phyloP scores from a whole-genome alignment of 2,329 filamentous ascomycete genomes.

The Aaosphaeria arxii region DNA sequence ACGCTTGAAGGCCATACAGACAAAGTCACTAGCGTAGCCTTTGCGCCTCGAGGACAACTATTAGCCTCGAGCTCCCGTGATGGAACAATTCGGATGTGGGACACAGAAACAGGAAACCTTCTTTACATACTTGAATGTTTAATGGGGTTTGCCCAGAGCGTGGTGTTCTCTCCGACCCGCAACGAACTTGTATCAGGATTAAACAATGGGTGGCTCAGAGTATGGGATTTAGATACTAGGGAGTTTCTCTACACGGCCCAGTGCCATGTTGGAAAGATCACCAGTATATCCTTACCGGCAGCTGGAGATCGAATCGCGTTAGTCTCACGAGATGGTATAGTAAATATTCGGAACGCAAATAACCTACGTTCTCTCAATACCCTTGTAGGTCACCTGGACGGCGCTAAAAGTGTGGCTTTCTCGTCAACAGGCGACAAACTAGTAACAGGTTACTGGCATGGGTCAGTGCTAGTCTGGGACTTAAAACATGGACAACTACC shows the following conservation, averaged over 20 bases:
- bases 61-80: conserved; percentile 13
- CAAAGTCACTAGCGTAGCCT: conserved; percentile 11
- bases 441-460: not conserved
- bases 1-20: conserved; percentile 13
- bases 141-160: not conserved
- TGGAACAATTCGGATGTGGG: conserved; percentile 15
- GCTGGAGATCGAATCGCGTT: conserved; percentile 6
- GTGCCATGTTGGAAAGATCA: conserved; percentile 1
- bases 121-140: not conserved
- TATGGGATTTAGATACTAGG: conserved; percentile 35
- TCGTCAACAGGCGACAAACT: not conserved
- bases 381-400: not conserved
- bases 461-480: not conserved
- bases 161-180: not conserved
- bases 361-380: not conserved
- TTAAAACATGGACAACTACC: not conserved
- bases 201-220: conserved; percentile 6
- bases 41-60: conserved; percentile 13
- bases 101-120: conserved; percentile 1
- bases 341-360: not conserved
- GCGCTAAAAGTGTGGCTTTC: not conserved
- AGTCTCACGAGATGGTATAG: not conserved
- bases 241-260: conserved; percentile 10
- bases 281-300: not conserved
- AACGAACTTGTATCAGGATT: not conserved